These are phyloP conservation scores for Cryptococcus sp. DNA, from an alignment of 1,284 basidiomycete species.

Conservation along the genomic window DNA sequence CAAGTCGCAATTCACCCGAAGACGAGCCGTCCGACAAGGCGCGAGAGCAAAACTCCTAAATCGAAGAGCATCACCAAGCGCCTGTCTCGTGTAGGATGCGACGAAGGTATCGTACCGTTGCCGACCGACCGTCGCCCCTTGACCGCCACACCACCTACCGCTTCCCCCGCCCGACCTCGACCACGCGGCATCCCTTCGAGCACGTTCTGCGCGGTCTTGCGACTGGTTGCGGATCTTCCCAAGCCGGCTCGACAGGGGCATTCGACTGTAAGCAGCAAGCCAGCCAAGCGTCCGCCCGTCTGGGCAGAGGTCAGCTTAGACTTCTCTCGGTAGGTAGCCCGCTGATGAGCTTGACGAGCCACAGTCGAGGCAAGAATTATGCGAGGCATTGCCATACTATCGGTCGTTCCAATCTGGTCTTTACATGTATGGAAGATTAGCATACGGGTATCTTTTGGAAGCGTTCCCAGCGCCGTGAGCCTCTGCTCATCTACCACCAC, in stretches of 20 bases:
- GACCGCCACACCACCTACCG: not conserved
- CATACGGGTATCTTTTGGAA: conserved; percentile 48
- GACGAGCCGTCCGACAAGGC: no score
- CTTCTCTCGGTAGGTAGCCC: not conserved
- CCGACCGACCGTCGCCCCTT: no score
- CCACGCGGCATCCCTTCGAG: conserved; percentile 21
- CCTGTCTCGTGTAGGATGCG: no score
- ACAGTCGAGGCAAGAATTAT: conserved; percentile 48
- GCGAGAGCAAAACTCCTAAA: not conserved
- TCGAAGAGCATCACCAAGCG: no score
- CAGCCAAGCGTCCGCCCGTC: conserved; percentile 31
- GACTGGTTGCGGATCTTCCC: conserved; percentile 21
- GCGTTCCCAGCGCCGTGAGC: conserved; percentile 45
- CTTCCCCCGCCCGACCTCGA: not conserved
- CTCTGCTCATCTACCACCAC: not conserved
- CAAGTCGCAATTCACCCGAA: not conserved
- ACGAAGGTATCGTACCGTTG: no score
- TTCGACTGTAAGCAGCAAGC: not conserved
- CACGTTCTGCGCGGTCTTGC: conserved; percentile 29
- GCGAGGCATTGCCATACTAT: conserved; percentile 50
- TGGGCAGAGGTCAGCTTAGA: conserved; percentile 43
- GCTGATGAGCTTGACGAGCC: not conserved
- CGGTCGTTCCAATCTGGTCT: conserved; percentile 48
- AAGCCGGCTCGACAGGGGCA: not conserved
- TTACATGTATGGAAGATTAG: conserved; percentile 39